Evolutionary conservation across 768 basidiomycete genomes (phyloP).

Genomic region (Termitomyces sp.): DNA sequence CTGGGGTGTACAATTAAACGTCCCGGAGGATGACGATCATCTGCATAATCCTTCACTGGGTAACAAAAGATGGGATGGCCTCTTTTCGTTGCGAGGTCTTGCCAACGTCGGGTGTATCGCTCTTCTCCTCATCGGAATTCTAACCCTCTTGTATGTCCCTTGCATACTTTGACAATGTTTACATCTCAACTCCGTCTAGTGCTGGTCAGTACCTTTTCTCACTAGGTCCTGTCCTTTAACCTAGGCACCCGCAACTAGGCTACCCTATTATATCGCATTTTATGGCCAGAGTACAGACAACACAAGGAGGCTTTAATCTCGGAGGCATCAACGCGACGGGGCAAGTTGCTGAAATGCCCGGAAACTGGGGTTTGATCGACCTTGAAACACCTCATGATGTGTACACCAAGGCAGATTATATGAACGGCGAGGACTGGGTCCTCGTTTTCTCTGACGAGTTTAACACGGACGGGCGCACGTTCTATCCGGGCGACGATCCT

Average conservation of each 20-base stretch:
- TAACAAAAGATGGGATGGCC: slow-evolving; percentile 46
- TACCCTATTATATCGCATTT: slow-evolving; percentile 48
- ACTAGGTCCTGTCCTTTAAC: not conserved
- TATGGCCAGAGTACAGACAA: slow-evolving; percentile 32
- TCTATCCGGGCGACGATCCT: slow-evolving; percentile 66
- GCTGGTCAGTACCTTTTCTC: slow-evolving; percentile 26
- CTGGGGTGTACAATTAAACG: slow-evolving; percentile 38
- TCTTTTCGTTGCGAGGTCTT: slow-evolving; percentile 59
- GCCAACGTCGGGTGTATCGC: slow-evolving; percentile 64
- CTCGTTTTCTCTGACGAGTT: slow-evolving; percentile 85
- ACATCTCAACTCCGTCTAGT: slow-evolving; percentile 17
- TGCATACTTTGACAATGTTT: not conserved
- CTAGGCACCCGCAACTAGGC: slow-evolving; percentile 19
- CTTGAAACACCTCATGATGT: slow-evolving; percentile 62
- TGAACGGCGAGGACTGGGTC: slow-evolving; percentile 46
- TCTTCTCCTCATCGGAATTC: slow-evolving; percentile 39
- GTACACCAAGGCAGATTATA: slow-evolving; percentile 46
- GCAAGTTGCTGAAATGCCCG: slow-evolving; percentile 55
- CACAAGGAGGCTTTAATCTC: slow-evolving; percentile 59
- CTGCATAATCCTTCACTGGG: slow-evolving; percentile 60
- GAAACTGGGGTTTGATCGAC: slow-evolving; percentile 69
- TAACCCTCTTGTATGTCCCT: slow-evolving; percentile 52
- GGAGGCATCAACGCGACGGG: slow-evolving; percentile 74
- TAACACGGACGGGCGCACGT: slow-evolving; percentile 62
- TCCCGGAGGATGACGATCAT: slow-evolving; percentile 55